phyloP scores from a whole-genome alignment of 73 alveolate genomes.

The Tetrahymena borealis region DNA sequence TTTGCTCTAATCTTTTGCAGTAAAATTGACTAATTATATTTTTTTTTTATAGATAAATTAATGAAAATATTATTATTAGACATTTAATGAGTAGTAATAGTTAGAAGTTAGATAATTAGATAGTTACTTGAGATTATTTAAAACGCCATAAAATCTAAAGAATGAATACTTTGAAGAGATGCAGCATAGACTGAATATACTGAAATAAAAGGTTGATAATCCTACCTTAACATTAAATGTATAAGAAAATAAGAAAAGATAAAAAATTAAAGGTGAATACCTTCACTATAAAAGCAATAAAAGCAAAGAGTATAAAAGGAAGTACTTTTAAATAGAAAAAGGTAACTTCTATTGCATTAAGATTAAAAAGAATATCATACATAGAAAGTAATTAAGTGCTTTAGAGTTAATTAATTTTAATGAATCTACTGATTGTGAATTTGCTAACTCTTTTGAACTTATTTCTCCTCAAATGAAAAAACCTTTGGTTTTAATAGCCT shows the following conservation, averaged over 20 bases:
- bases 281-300: neutral
- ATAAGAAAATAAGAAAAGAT: neutral
- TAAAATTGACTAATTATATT: neutral
- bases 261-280: neutral
- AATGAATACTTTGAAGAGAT: neutral
- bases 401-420: neutral
- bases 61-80: neutral
- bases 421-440: neutral
- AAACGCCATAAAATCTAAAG: neutral
- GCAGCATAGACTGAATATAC: neutral
- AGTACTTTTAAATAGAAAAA: neutral
- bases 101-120: neutral
- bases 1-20: neutral
- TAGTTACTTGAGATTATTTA: neutral
- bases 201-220: neutral
- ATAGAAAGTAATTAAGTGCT: neutral
- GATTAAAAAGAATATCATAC: neutral
- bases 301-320: neutral
- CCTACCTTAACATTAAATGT: neutral
- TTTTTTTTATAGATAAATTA: neutral
- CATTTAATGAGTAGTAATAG: neutral
- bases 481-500: neutral
- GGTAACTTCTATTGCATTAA: neutral
- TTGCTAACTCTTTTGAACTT: neutral
- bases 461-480: neutral